Percentiles rank a stretch among this genome's conserved stretches.
Conservation (phyloP, 371 early-diverging fungal species). For the Catenaria anguillulae region DNA sequence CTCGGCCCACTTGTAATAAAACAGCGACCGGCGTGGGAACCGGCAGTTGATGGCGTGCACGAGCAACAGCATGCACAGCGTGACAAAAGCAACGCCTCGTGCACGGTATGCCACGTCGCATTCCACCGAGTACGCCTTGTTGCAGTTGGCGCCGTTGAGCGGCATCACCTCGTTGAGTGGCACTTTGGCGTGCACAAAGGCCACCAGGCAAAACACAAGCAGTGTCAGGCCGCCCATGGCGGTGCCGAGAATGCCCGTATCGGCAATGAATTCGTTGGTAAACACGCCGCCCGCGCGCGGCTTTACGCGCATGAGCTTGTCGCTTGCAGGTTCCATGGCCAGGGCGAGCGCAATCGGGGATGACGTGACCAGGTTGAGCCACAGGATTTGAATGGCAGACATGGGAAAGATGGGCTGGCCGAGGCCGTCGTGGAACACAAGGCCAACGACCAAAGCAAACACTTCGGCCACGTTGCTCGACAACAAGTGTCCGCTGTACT, state of each 20-base stretch:
- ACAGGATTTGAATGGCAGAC: constrained; percentile 34
- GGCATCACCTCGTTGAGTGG: neutral
- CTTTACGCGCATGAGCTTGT: constrained; percentile 27
- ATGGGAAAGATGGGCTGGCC: too few relatives aligned
- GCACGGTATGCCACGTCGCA: constrained; percentile 57
- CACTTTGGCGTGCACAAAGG: neutral
- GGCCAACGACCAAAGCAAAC: constrained; percentile 13
- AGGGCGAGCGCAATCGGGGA: constrained; percentile 4
- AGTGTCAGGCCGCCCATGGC: constrained; percentile 48
- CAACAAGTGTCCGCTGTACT: constrained; percentile 37
- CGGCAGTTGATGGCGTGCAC: constrained; percentile 1
- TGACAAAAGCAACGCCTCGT: constrained; percentile 52
- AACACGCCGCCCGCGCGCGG: constrained; percentile 33
- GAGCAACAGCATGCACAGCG: constrained; percentile 44
- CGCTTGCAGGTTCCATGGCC: too few relatives aligned
- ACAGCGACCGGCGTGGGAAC: neutral
- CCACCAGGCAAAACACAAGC: constrained; percentile 38
- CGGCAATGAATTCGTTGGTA: constrained; percentile 44
- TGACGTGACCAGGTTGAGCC: constrained; percentile 37
- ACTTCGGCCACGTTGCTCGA: constrained; percentile 42
- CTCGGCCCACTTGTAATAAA: neutral
- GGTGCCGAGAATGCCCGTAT: constrained; percentile 48
- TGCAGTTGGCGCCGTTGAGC: constrained; percentile 24
- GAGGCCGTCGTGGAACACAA: constrained; percentile 21
- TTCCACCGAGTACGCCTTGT: constrained; percentile 21